A percentile compares a stretch with the other conserved stretches of the same genome.
Conservation (phyloP, 768 basidiomycete genomes). For the Mycena alexandri region DNA sequence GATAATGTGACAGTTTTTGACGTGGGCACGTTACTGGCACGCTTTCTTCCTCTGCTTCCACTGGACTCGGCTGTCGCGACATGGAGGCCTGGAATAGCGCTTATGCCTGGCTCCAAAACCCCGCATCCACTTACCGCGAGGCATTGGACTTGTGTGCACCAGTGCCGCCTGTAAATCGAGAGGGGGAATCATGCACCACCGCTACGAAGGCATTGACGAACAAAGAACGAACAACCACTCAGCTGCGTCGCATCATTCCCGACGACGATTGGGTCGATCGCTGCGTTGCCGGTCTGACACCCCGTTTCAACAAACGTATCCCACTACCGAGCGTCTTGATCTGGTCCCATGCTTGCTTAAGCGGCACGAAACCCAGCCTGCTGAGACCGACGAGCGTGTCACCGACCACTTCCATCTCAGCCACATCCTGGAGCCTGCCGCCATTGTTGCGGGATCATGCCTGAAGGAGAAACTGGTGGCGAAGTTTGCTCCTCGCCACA, state of each 20-base stretch:
- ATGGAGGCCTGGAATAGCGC: no score
- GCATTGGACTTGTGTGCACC: not conserved
- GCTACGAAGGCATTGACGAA: not conserved
- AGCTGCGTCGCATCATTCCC: not conserved
- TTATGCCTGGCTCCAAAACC: no score
- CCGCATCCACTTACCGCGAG: not conserved
- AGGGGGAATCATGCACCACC: not conserved
- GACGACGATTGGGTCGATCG: not conserved
- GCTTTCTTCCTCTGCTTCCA: no score
- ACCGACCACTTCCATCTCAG: conserved; percentile 5
- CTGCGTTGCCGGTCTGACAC: not conserved
- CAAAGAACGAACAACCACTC: not conserved
- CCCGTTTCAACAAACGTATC: conserved; percentile 5
- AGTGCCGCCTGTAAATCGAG: not conserved
- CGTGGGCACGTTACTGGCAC: no score
- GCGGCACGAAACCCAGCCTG: not conserved
- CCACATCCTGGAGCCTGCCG: not conserved
- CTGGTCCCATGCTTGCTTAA: not conserved
- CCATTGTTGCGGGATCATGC: not conserved
- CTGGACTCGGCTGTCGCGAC: no score
- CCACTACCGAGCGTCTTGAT: not conserved
- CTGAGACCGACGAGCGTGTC: not conserved
- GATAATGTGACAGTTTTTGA: no score
- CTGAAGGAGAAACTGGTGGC: not conserved
- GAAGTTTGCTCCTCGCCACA: not conserved